Evolutionary conservation across 176 grass and related monocot genomes (phyloP), one percentile per base, ranked within the genome.

Genomic region (Ampelocalamus luodianensis): DNA sequence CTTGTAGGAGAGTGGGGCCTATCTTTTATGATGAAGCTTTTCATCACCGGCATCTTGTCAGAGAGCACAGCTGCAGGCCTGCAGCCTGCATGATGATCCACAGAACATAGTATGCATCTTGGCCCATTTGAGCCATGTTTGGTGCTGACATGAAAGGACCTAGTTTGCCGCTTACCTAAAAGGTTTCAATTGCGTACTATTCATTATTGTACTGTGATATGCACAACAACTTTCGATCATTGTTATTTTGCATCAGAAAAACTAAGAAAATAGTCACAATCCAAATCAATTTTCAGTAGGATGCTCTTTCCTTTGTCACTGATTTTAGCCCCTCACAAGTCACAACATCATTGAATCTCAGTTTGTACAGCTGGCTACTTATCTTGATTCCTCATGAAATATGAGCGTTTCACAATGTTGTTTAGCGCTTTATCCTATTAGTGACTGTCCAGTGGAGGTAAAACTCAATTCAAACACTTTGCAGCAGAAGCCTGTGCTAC

Each of bases 91-190:
- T 60, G 60, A 23, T 10, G 12, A 16, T 59, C 0, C 11, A 51
- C 3, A 40, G 12, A 39, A 67, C 32, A 59, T 58, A 60, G 42
- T 70, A 71, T 1, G 22, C 8, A 12, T 39, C 27, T 78, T 54
- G 56, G 55, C 59, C n/a, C 62, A 80, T 40, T 80, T 16, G 58
- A n/a, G 36, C 13, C 74, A 66, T 34, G 46, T 66, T 72, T 79
- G 66, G 38, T 39, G 13, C 8, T 63, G 54, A 39, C n/a, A 7
- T 48, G 40, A 64, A 71, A 26, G 16, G 23, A 62, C 46, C 34
- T 65, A 65, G 4, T 29, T 78, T 63, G 13, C 29, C 43, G 44
- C 34, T 61, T 78, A 53, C 11, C 4, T 39, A 23, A 64, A 54
- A 58, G 27, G 18, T 73, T 23, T 50, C 29, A 39, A 3, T 68